These are phyloP conservation scores for Suillus sp. DNA, from an alignment of 768 basidiomycete genomes.

Conservation along the genomic window DNA sequence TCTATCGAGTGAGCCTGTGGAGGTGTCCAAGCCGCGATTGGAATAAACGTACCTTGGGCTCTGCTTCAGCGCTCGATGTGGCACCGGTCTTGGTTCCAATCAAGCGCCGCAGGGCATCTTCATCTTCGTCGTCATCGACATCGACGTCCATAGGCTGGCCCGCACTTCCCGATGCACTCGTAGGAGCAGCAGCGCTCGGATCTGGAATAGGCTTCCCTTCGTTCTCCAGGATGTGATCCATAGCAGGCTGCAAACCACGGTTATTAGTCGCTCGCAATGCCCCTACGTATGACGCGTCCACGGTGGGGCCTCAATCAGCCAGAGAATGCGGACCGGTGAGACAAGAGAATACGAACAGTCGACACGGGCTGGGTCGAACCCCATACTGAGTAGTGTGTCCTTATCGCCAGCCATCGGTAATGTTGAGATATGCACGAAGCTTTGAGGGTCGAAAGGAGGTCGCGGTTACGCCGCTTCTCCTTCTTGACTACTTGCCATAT, in stretches of 20 bases:
- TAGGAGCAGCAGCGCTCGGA: slow-evolving; percentile 38
- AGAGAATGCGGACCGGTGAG: slow-evolving; percentile 5
- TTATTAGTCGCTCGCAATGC: slow-evolving; percentile 82
- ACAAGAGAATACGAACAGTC: slow-evolving; percentile 63
- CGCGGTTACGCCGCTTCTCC: not conserved
- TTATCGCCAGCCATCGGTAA: slow-evolving; percentile 55
- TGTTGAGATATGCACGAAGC: slow-evolving; percentile 1
- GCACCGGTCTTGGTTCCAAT: slow-evolving; percentile 37
- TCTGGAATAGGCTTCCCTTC: slow-evolving; percentile 77
- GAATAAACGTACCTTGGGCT: slow-evolving; percentile 59
- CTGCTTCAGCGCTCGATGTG: slow-evolving; percentile 37
- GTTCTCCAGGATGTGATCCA: slow-evolving; percentile 88
- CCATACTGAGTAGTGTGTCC: slow-evolving; percentile 81
- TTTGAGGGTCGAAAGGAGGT: not conserved
- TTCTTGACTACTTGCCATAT: not conserved
- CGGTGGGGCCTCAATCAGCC: not conserved
- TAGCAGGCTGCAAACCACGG: slow-evolving; percentile 85
- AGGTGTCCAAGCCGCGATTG: not conserved
- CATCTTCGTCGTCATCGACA: slow-evolving; percentile 76
- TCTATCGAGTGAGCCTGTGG: slow-evolving; percentile 41
- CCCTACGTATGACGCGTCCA: slow-evolving; percentile 53
- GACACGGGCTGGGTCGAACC: slow-evolving; percentile 81
- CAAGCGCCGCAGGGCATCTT: slow-evolving; percentile 58
- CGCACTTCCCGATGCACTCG: slow-evolving; percentile 17
- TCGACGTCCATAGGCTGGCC: slow-evolving; percentile 51